Evolutionary conservation across 1,284 basidiomycete genomes (phyloP).

Genomic region (Rhodotorula glutinis): DNA sequence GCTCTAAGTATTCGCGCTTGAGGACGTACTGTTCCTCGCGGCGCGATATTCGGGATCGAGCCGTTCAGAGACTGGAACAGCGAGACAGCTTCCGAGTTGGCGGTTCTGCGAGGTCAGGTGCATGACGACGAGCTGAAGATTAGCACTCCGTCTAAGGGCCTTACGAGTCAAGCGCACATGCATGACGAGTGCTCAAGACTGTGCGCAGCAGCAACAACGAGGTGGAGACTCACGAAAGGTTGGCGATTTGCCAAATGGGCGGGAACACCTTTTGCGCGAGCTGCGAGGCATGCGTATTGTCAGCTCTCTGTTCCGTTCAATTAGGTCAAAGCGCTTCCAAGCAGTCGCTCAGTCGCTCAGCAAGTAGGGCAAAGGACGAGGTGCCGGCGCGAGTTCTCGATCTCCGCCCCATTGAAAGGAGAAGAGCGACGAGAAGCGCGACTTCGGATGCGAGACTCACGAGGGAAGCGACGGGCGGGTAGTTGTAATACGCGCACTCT

Average conservation of each 20-base stretch:
- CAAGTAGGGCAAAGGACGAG: too few species aligned
- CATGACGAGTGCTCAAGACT: too few species aligned
- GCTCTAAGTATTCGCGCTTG: too few species aligned
- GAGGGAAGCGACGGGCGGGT: constrained; percentile 23
- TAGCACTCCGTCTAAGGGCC: too few species aligned
- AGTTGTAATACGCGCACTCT: constrained; percentile 17
- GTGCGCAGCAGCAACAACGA: too few species aligned
- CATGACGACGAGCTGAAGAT: too few species aligned
- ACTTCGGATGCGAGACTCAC: constrained; percentile 1
- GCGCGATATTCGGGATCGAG: constrained; percentile 37
- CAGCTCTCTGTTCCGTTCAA: background rate
- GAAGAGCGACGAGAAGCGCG: rapidly evolving
- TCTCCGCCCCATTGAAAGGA: too few species aligned
- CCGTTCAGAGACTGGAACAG: constrained; percentile 39
- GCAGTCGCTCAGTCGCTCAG: too few species aligned
- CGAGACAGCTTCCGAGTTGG: constrained; percentile 7
- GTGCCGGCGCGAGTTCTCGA: too few species aligned
- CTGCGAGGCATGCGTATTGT: background rate
- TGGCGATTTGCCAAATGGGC: constrained; percentile 29
- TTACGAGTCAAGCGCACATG: too few species aligned
- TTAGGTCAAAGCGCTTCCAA: too few species aligned
- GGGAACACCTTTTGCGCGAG: constrained; percentile 20
- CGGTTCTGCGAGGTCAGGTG: constrained; percentile 9
- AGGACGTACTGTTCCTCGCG: constrained; percentile 32
- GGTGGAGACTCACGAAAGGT: constrained; percentile 21